Percentiles rank a stretch among this genome's conserved stretches.
Conservation (phyloP, 345 rosid genomes). For the Sapria himalayana region DNA sequence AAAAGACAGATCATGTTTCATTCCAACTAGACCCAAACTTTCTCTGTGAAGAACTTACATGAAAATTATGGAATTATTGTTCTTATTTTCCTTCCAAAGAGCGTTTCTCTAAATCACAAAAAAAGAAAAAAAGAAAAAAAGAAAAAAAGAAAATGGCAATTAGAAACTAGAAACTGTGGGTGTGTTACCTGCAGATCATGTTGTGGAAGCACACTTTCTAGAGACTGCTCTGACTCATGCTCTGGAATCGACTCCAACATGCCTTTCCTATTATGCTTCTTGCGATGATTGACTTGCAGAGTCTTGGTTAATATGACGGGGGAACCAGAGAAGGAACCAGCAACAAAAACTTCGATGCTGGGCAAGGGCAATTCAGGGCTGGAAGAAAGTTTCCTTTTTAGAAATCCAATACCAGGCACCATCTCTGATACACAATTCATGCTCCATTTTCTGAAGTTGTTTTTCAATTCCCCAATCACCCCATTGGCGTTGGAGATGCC, state of each 20-base stretch:
- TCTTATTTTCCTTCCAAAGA: too few relatives aligned
- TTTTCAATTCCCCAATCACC: conserved; percentile 33
- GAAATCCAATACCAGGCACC: conserved; percentile 31
- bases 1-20: too few relatives aligned
- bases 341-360: conserved; percentile 62
- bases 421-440: conserved; percentile 56
- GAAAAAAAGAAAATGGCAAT: background rate
- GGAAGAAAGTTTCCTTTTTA: conserved; percentile 34
- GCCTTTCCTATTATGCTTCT: conserved; percentile 38
- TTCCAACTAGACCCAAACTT: too few relatives aligned
- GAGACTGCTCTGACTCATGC: conserved; percentile 31
- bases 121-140: background rate
- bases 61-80: too few relatives aligned
- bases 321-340: conserved; percentile 55
- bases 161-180: background rate
- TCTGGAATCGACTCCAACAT: conserved; percentile 62
- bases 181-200: conserved; percentile 41
- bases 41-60: too few relatives aligned
- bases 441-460: conserved; percentile 33
- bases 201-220: conserved; percentile 16
- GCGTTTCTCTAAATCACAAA: too few relatives aligned
- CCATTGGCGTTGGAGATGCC: conserved; percentile 42
- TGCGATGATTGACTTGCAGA: conserved; percentile 39
- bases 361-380: conserved; percentile 30
- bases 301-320: conserved; percentile 74